Evolutionary conservation across 1,284 basidiomycete genomes (phyloP).

Genomic region (Cerrena zonata): DNA sequence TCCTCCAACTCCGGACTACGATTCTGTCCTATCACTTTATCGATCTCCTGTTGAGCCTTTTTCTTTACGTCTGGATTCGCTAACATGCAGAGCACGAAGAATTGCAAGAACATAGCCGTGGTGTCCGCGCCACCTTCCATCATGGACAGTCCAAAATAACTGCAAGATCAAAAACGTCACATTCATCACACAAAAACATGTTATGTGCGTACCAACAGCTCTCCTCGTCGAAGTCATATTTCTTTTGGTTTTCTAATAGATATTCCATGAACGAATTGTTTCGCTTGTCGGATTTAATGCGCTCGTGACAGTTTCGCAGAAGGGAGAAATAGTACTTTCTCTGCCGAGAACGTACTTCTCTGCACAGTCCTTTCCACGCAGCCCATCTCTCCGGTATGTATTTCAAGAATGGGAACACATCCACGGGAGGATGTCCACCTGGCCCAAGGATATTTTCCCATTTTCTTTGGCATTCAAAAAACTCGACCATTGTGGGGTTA

Average conservation of each 20-base stretch:
- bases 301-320: slow-evolving; percentile 10
- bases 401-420: slow-evolving; percentile 30
- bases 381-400: slow-evolving; percentile 31
- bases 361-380: slow-evolving; percentile 26
- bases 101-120: slow-evolving; percentile 21
- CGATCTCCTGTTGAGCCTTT: slow-evolving; percentile 31
- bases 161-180: background rate
- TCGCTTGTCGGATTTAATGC: slow-evolving; percentile 5
- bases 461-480: slow-evolving; percentile 14
- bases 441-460: slow-evolving; percentile 25
- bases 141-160: slow-evolving; percentile 4
- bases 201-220: background rate
- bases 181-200: background rate
- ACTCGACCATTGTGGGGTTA: slow-evolving; percentile 4
- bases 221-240: background rate
- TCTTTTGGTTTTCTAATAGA: background rate
- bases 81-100: slow-evolving; percentile 22
- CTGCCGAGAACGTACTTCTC: slow-evolving; percentile 20
- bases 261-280: slow-evolving; percentile 15
- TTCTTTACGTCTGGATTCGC: slow-evolving; percentile 26
- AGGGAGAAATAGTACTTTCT: slow-evolving; percentile 20
- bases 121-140: slow-evolving; percentile 24
- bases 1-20: slow-evolving; percentile 30
- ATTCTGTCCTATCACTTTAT: slow-evolving; percentile 28
- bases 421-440: slow-evolving; percentile 31